Evolutionary conservation across 257 asterid species (phyloP), one percentile per base, ranked within the genome.

Genomic region (Jasminum sambac): DNA sequence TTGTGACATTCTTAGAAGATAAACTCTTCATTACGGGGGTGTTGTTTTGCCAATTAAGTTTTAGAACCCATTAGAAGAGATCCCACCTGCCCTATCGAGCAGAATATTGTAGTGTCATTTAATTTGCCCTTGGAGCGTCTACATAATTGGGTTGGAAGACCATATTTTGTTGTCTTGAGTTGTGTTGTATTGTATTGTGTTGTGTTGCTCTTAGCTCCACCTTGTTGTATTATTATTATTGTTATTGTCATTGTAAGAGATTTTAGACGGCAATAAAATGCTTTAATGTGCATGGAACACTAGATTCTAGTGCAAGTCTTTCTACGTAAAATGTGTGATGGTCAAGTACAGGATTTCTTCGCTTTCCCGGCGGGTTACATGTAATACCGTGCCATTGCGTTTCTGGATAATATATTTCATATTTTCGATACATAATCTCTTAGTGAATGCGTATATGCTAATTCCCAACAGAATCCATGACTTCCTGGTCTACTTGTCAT

Each of bases 251-350:
- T 67, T 77, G 71, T 72, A 78, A 74, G 73, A 70, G 61, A 42
- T 59, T 52, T 63, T 76, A 77, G 79, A 80, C 69, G 69, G 64
- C 75, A 77, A 79, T 82, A 82, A 82, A 82, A 77, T 79, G 84
- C 82, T 77, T 67, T 50, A 64, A 77, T 75, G 69, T 71, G 81
- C 72, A 78, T 72, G 72, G 83, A 68, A 68, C 82, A 77, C n/a
- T n/a, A 79, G 46, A 55, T 76, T 55, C 73, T 60, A 74, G 72
- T 67, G 77, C 67, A 61, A 44, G 70, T 68, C 62, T 64, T 74
- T 67, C 30, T 75, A 59, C 74, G 68, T 59, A n/a, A 66, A 63
- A 75, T 67, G 72, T 68, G 74, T 73, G 77, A 77, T 74, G 73
- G 77, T 79, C 71, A 76, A 21, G 70, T 17, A 24, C 67, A 6